These are phyloP conservation scores for Pontederia crassipes DNA, from an alignment of 176 grass and related monocot genomes.

Conservation along the genomic window DNA sequence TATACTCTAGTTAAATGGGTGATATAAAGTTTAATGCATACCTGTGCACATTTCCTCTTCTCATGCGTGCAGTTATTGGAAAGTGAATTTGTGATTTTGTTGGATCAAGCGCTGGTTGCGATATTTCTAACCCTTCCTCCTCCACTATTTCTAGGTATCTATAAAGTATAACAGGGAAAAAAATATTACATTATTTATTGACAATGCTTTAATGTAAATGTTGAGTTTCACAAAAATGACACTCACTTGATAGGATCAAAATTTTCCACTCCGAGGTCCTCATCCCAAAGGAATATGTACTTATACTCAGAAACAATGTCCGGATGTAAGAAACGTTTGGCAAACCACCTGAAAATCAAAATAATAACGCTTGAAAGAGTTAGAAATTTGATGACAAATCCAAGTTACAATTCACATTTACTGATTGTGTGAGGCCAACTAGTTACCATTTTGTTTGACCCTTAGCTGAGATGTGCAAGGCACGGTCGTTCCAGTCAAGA, in stretches of 20 bases:
- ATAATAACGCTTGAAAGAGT: not conserved
- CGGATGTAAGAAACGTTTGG: slow-evolving; percentile 17
- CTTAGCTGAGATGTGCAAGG: slow-evolving; percentile 9
- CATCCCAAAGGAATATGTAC: slow-evolving; percentile 13
- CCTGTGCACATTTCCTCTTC: slow-evolving; percentile 4
- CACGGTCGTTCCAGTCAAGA: slow-evolving; percentile 3
- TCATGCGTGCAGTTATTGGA: slow-evolving; percentile 3
- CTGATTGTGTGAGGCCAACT: not conserved
- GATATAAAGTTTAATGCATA: not conserved
- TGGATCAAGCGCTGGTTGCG: slow-evolving; percentile 8
- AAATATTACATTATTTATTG: too few relatives aligned
- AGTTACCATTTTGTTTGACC: slow-evolving; percentile 19
- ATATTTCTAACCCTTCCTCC: slow-evolving; percentile 14
- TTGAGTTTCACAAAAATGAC: too few relatives aligned
- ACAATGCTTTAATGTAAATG: too few relatives aligned
- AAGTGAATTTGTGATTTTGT: slow-evolving; percentile 1
- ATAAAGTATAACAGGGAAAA: too few relatives aligned
- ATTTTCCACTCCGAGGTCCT: slow-evolving; percentile 16
- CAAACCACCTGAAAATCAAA: slow-evolving; percentile 12
- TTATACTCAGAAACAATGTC: slow-evolving; percentile 9
- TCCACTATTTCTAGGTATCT: slow-evolving; percentile 7
- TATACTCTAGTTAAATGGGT: too few relatives aligned
- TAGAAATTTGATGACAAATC: not conserved
- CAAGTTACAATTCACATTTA: not conserved
- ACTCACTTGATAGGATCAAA: slow-evolving; percentile 6